Conservation (phyloP, 306 rosid genomes). For the Quercus wislizeni region DNA sequence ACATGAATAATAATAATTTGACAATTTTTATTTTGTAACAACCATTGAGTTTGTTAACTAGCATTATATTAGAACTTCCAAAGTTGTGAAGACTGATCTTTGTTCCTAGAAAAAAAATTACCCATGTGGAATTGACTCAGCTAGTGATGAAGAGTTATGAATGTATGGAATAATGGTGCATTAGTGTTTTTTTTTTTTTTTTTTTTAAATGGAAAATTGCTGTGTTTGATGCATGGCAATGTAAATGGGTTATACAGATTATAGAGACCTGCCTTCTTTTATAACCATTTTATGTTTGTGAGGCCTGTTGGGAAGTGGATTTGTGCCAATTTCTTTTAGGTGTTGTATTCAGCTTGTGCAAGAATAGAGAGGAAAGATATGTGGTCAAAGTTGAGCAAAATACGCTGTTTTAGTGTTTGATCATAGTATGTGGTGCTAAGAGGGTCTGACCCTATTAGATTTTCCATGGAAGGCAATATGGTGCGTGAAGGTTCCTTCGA, state of each 20-base stretch:
- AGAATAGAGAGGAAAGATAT: too few relatives aligned
- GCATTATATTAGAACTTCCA: neutral
- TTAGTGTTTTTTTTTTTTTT: neutral
- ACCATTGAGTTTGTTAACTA: neutral
- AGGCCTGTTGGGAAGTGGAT: too few relatives aligned
- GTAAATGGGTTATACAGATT: neutral
- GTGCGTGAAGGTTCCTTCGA: too few relatives aligned
- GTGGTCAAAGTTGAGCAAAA: too few relatives aligned
- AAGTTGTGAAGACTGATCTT: neutral
- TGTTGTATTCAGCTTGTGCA: too few relatives aligned
- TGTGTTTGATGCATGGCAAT: neutral
- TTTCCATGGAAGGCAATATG: too few relatives aligned
- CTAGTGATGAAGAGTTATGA: neutral
- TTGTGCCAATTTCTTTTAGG: too few relatives aligned
- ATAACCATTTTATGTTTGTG: neutral
- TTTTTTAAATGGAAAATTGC: neutral
- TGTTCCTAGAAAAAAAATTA: neutral
- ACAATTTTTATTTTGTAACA: neutral
- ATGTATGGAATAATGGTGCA: neutral
- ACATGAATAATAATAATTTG: neutral
- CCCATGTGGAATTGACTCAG: neutral
- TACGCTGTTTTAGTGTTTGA: too few relatives aligned
- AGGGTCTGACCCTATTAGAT: too few relatives aligned
- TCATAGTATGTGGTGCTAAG: too few relatives aligned
- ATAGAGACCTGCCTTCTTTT: neutral